Evolutionary conservation across 345 rosid species (phyloP).

Genomic region (Acer saccharum): DNA sequence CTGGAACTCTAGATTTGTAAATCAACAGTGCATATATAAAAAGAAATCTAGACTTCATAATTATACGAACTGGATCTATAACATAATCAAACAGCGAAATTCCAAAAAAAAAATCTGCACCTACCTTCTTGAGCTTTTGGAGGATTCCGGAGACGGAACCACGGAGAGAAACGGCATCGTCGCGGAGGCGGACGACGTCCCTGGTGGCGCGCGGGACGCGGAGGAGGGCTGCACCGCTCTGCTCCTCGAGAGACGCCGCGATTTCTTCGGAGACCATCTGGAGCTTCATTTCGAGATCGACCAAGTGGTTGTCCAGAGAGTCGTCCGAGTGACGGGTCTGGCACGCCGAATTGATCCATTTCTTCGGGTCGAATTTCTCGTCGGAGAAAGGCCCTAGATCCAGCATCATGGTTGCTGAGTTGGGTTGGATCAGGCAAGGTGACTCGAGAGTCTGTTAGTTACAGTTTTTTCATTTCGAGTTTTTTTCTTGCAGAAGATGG

Average conservation of each 20-base stretch:
- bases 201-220: constrained; percentile 97
- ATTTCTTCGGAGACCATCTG: constrained; percentile 98
- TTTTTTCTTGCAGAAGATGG: neutral
- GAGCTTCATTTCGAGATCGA: constrained; percentile 99
- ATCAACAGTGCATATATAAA: neutral
- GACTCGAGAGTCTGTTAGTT: neutral
- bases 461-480: neutral
- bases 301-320: constrained; percentile 81
- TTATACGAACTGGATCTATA: neutral
- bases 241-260: constrained; percentile 94
- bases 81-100: neutral
- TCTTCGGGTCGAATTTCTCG: constrained; percentile 92
- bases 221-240: constrained; percentile 79
- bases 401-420: constrained; percentile 52
- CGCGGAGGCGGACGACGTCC: constrained; percentile 89
- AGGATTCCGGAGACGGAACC: constrained; percentile 75
- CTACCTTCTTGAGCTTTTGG: constrained; percentile 88
- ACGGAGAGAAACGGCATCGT: constrained; percentile 89
- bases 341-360: constrained; percentile 89
- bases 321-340: constrained; percentile 83
- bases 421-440: neutral
- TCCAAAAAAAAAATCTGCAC: neutral
- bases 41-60: neutral
- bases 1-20: neutral
- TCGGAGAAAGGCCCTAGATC: constrained; percentile 98